A percentile compares a stretch with the other conserved stretches of the same genome.
These are phyloP conservation scores for Alternaria metachromatica DNA, from an alignment of 2,329 filamentous ascomycete genomes.

Conservation along the genomic window DNA sequence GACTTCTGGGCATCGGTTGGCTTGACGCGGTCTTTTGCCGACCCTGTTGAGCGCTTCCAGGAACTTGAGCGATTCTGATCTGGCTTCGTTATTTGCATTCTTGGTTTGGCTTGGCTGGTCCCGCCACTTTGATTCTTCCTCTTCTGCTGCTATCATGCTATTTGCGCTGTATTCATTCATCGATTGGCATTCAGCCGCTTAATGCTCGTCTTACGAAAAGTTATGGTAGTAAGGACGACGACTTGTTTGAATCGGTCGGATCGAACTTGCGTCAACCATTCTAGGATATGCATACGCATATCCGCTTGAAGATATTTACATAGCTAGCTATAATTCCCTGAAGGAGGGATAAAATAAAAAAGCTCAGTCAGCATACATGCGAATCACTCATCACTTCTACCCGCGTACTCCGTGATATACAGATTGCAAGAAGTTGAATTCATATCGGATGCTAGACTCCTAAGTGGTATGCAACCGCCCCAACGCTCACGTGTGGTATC, in stretches of 20 bases:
- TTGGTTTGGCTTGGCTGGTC: slow-evolving; percentile 3
- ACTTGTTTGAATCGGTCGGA: not conserved
- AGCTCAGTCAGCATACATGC: not conserved
- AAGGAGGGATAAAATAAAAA: not conserved
- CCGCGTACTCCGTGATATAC: not conserved
- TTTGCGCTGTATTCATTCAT: not conserved
- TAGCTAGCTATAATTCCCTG: not conserved
- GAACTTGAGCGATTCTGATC: slow-evolving; percentile 38
- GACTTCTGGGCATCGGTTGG: slow-evolving; percentile 73
- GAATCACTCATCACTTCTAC: not conserved
- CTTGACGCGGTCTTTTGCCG: slow-evolving; percentile 43
- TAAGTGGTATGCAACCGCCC: slow-evolving; percentile 1
- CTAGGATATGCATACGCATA: not conserved
- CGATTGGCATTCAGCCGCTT: not conserved
- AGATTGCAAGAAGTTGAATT: not conserved
- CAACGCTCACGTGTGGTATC: slow-evolving; percentile 17
- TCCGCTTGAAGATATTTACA: not conserved
- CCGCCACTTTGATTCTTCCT: not conserved
- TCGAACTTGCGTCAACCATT: not conserved
- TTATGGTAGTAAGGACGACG: not conserved
- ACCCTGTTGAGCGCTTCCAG: slow-evolving; percentile 45
- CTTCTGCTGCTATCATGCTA: not conserved
- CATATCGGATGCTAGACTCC: not conserved
- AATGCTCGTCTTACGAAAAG: slow-evolving; percentile 1
- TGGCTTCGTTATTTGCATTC: not conserved